Evolutionary conservation across 2,329 filamentous ascomycete species (phyloP).

Genomic region (Sporothrix schenckii): DNA sequence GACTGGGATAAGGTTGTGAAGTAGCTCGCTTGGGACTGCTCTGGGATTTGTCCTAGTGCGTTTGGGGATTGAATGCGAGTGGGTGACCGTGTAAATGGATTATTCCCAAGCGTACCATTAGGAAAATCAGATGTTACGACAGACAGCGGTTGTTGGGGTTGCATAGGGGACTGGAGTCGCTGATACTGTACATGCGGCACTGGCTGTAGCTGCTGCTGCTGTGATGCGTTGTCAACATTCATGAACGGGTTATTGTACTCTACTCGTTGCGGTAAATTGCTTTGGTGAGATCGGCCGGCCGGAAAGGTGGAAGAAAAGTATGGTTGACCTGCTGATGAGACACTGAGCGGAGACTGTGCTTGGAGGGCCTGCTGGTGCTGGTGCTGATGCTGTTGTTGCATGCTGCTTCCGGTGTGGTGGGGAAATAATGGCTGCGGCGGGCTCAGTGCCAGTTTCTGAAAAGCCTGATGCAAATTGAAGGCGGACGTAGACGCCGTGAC

Average conservation of each 20-base stretch:
- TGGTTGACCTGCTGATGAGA: conserved; percentile 26
- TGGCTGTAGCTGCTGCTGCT: not conserved
- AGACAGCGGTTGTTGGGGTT: conserved; percentile 44
- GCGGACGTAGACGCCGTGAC: conserved; percentile 38
- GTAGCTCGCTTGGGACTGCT: conserved; percentile 53
- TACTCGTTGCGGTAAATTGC: conserved; percentile 29
- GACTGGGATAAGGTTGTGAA: conserved; percentile 40
- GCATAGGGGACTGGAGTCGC: conserved; percentile 41
- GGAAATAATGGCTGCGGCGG: conserved; percentile 65
- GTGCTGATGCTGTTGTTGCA: conserved; percentile 44
- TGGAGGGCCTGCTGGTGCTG: conserved; percentile 30
- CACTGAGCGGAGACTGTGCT: conserved; percentile 3
- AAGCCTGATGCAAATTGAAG: conserved; percentile 63
- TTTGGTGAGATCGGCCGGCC: conserved; percentile 17
- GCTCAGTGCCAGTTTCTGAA: conserved; percentile 74
- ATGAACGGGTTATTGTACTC: conserved; percentile 57
- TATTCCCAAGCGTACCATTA: conserved; percentile 45
- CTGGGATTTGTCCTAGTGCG: conserved; percentile 55
- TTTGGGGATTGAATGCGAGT: conserved; percentile 54
- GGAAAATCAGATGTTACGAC: conserved; percentile 46
- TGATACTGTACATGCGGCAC: conserved; percentile 42
- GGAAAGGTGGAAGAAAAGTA: conserved; percentile 30
- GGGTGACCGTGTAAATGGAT: conserved; percentile 55
- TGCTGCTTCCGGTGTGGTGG: conserved; percentile 66
- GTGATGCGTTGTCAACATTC: conserved; percentile 27